Percentiles rank a stretch among this genome's conserved stretches.
Conservation (phyloP, 1,284 basidiomycete species). For the Ustilago crameri region DNA sequence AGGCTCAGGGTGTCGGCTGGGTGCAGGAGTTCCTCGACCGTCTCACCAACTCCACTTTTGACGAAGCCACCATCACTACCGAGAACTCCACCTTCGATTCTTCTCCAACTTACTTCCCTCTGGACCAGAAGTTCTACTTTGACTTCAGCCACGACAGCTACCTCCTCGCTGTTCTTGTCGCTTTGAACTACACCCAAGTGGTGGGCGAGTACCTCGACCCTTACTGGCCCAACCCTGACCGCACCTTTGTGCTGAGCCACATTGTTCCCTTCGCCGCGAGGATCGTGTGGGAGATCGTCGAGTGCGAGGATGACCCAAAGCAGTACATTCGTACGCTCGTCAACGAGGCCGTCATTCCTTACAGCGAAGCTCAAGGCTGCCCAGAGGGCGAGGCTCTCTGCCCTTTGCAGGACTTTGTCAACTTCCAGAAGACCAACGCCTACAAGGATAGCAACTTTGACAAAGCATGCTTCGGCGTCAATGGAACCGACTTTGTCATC, state of each 20-base stretch:
- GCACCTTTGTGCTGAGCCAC: conserved; percentile 51
- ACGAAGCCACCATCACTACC: conserved; percentile 41
- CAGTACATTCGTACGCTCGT: conserved; percentile 80
- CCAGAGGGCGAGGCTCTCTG: conserved; percentile 81
- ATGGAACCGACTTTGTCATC: conserved; percentile 57
- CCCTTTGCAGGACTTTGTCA: conserved; percentile 78
- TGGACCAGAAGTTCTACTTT: conserved; percentile 60
- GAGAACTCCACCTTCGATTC: conserved; percentile 61
- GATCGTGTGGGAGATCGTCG: conserved; percentile 54
- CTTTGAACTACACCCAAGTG: conserved; percentile 62
- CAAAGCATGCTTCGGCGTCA: conserved; percentile 55
- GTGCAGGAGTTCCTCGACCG: conserved; percentile 69
- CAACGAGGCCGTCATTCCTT: conserved; percentile 87
- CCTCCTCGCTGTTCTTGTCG: conserved; percentile 57
- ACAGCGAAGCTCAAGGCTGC: conserved; percentile 79
- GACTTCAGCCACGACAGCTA: conserved; percentile 64
- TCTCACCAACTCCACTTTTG: conserved; percentile 45
- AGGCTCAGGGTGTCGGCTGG: conserved; percentile 84
- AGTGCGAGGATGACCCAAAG: conserved; percentile 60
- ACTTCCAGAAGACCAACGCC: conserved; percentile 53
- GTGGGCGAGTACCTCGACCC: conserved; percentile 50
- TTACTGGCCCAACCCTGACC: conserved; percentile 28
- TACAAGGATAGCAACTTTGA: conserved; percentile 58
- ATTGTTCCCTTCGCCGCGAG: conserved; percentile 57
- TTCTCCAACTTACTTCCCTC: conserved; percentile 55